Evolutionary conservation across 768 basidiomycete species (phyloP).

Genomic region (Russula lepida): DNA sequence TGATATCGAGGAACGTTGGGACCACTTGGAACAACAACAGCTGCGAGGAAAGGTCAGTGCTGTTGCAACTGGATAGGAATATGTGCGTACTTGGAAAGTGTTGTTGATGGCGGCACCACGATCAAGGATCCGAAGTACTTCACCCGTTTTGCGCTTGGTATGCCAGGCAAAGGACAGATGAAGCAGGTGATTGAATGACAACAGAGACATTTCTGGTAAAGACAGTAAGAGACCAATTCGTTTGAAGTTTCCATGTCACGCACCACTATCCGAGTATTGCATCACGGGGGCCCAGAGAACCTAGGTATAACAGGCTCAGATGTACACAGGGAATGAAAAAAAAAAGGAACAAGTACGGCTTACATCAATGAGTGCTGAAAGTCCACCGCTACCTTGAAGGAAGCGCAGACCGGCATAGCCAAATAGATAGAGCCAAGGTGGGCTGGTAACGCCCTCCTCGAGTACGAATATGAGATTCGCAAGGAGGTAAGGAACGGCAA

Average conservation of each 20-base stretch:
- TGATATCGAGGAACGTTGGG: conserved; percentile 76
- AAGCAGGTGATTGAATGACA: conserved; percentile 81
- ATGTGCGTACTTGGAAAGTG: conserved; percentile 47
- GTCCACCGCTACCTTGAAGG: conserved; percentile 67
- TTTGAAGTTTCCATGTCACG: conserved; percentile 11
- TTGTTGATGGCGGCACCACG: conserved; percentile 83
- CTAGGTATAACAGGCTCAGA: conserved; percentile 27
- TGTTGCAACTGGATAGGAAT: neutral
- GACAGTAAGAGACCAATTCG: conserved; percentile 2
- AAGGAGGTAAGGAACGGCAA: conserved; percentile 60
- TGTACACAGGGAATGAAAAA: neutral
- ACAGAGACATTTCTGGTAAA: conserved; percentile 65
- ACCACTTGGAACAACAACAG: conserved; percentile 76
- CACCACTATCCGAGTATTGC: conserved; percentile 75
- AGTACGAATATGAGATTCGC: conserved; percentile 54
- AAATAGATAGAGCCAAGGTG: conserved; percentile 63
- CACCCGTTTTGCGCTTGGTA: conserved; percentile 76
- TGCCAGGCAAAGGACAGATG: conserved; percentile 83
- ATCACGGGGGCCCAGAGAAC: conserved; percentile 81
- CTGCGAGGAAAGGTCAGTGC: conserved; percentile 30
- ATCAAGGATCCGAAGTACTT: conserved; percentile 73
- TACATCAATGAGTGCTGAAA: conserved; percentile 51
- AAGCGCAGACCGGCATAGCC: conserved; percentile 63
- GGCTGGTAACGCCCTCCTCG: conserved; percentile 37
- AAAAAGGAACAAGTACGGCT: conserved; percentile 6